Conservation (phyloP, 257 asterid species). For the Solanum ossicruentum region DNA sequence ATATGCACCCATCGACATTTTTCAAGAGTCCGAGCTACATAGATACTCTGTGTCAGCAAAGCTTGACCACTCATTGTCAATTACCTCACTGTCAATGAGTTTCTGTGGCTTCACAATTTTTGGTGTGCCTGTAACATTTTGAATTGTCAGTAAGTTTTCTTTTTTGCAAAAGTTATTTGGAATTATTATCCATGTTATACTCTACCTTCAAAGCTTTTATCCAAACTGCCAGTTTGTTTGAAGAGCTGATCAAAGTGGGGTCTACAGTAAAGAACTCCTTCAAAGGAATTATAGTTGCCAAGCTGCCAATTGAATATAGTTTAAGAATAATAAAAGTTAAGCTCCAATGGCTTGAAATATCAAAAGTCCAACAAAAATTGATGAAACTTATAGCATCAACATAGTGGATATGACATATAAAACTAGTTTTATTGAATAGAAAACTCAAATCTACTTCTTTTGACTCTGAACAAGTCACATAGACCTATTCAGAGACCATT, state of each 20-base stretch:
- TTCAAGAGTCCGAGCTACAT: background rate
- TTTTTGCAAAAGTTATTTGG: background rate
- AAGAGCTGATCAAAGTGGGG: slow-evolving; percentile 98
- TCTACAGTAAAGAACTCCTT: slow-evolving; percentile 96
- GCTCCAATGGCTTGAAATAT: background rate
- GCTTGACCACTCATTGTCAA: background rate
- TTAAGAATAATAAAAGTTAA: background rate
- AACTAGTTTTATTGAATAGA: background rate
- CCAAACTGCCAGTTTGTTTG: slow-evolving; percentile 93
- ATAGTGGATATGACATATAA: background rate
- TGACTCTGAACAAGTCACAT: background rate
- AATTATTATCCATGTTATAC: background rate
- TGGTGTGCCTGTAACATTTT: slow-evolving; percentile 58
- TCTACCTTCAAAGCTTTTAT: slow-evolving; percentile 91
- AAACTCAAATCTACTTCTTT: background rate
- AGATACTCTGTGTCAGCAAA: background rate
- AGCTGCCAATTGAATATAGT: slow-evolving; percentile 30
- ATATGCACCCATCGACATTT: background rate
- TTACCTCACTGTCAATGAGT: slow-evolving; percentile 52
- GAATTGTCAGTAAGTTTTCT: background rate
- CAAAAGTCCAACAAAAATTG: background rate
- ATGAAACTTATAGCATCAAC: background rate
- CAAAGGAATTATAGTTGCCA: slow-evolving; percentile 89
- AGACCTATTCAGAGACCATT: background rate
- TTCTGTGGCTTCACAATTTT: slow-evolving; percentile 82